Conservation (phyloP, 192 early-diverging fungal species). For the Geranomyces variabilis region DNA sequence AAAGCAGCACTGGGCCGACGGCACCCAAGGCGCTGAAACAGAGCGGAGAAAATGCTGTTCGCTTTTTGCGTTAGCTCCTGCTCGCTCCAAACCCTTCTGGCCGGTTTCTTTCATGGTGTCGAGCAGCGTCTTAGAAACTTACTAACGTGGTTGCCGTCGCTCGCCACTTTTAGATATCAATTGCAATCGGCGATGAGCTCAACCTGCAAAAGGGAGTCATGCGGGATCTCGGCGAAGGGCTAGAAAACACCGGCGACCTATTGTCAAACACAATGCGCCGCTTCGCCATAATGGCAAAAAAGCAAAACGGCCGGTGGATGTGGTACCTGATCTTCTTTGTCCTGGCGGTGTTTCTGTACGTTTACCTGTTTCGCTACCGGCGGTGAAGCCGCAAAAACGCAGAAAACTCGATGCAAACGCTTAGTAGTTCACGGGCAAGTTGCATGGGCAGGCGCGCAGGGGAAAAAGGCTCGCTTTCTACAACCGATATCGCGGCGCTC, state of each 20-base stretch:
- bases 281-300: conserved; percentile 32
- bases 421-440: too few relatives aligned
- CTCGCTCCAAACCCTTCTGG: too few relatives aligned
- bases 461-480: too few relatives aligned
- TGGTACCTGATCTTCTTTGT: conserved; percentile 47
- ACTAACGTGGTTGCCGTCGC: neutral
- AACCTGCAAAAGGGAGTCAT: conserved; percentile 36
- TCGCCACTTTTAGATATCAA: conserved; percentile 34
- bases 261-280: conserved; percentile 41
- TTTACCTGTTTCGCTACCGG: conserved; percentile 37
- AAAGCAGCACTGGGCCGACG: too few relatives aligned
- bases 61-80: too few relatives aligned
- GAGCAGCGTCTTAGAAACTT: too few relatives aligned
- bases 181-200: conserved; percentile 47
- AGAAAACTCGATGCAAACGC: too few relatives aligned
- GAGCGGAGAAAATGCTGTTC: too few relatives aligned
- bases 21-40: too few relatives aligned
- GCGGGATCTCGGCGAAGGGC: conserved; percentile 38
- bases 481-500: too few relatives aligned
- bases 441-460: too few relatives aligned
- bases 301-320: conserved; percentile 50
- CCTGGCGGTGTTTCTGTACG: conserved; percentile 40
- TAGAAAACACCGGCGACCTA: conserved; percentile 43
- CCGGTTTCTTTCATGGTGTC: too few relatives aligned
- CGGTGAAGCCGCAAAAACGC: conserved; percentile 4